Base-by-base conservation (phyloP, 1,139 yeast genomes). In the Pichia sp. region DNA sequence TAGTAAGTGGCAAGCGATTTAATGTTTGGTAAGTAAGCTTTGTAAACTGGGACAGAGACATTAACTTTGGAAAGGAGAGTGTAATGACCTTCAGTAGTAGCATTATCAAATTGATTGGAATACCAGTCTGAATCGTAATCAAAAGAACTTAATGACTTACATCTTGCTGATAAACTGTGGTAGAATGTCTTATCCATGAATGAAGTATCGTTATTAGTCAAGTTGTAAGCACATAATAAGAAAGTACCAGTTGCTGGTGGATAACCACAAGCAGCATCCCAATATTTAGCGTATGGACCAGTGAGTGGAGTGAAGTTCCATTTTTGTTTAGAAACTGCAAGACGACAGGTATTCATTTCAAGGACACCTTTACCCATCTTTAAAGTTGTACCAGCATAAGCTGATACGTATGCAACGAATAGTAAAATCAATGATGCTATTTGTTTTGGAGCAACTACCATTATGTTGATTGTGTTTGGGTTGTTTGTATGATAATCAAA, bases 191-290 rank as follows among this genome's bases (percentile, higher is more conserved):
- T 24, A 3, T 53, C 28, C 10, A 24, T 38, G 30, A 15, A 17
- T 27, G 38, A 40, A 2, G 42, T 44, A n/a, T 15, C 36, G 21
- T 49, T 55, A n/a, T 45, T 40, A 7, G 44, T 48, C 1, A 54
- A 38, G 17, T 46, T 31, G 8, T 54, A 52, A 7, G 56, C 41
- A 45, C 68, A 65, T 11, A 58, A 27, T 24, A 63, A 41, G 8
- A 57, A 40, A 1, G 65, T 48, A 3, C 65, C 66, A 18, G 58
- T 43, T 18, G 50, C 53, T n/a, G 64, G 59, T 8, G 57, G 56
- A 41, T 61, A 56, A 2, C 38, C 39, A 36, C 59, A 57, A 22
- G 45, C 19, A 4, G 37, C 41, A 32, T 45, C 45, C 34, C 55
- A 56, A 15, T 34, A 53, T 14, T 39, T 10, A 11, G 46, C 34